phyloP scores from a whole-genome alignment of 2,329 filamentous ascomycete species.

The Cladobotryum mycophilum region DNA sequence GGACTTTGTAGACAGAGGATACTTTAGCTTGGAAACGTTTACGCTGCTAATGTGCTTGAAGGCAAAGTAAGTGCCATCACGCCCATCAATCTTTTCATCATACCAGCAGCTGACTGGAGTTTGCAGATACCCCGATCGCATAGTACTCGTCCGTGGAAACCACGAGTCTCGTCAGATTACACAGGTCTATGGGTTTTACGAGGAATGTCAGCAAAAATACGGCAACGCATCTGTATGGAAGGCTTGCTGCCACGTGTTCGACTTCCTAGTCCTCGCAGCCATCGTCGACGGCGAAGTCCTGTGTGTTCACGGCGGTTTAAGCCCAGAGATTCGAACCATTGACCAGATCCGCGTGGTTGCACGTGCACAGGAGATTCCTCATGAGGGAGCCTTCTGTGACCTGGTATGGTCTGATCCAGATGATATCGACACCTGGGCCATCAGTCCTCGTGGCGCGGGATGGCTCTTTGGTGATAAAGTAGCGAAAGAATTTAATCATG shows the following conservation, averaged over 20 bases:
- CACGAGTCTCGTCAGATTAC: conserved; percentile 97
- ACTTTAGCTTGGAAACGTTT: conserved; percentile 97
- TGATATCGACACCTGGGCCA: conserved; percentile 91
- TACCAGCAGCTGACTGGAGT: conserved; percentile 15
- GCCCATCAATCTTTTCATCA: background rate
- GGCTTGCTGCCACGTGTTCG: conserved; percentile 98
- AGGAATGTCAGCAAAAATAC: conserved; percentile 96
- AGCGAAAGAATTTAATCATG: conserved; percentile 93
- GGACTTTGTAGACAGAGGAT: conserved; percentile 94
- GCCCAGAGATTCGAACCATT: conserved; percentile 89
- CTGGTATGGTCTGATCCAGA: conserved; percentile 98
- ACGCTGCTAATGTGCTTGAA: conserved; percentile 95
- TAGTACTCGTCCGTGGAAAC: conserved; percentile 94
- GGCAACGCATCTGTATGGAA: conserved; percentile 99
- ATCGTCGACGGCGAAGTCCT: conserved; percentile 98
- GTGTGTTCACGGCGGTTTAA: conserved; percentile 90
- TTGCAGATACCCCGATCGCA: conserved; percentile 80
- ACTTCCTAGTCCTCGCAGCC: conserved; percentile 91
- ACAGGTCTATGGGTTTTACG: conserved; percentile 98
- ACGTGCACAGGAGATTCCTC: conserved; percentile 93
- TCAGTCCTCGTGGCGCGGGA: conserved; percentile 90
- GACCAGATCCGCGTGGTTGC: conserved; percentile 99
- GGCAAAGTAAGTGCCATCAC: conserved; percentile 43
- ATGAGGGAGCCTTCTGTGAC: conserved; percentile 97
- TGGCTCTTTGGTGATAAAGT: conserved; percentile 98